A percentile compares a stretch with the other conserved stretches of the same genome.
phyloP scores from a whole-genome alignment of 2,329 filamentous ascomycete genomes.

The Aspergillus piperis region DNA sequence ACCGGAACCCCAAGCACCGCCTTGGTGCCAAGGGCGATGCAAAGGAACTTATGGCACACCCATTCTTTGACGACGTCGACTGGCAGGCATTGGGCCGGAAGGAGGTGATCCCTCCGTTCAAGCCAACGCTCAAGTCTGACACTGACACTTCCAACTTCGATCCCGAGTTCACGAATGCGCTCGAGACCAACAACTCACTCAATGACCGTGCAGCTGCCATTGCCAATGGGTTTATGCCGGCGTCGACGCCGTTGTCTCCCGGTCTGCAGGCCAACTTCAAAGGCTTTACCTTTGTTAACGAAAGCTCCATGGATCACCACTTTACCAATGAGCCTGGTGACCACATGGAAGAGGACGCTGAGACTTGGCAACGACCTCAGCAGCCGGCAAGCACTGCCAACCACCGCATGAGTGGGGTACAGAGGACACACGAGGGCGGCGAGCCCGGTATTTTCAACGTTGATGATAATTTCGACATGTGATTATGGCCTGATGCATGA shows the following conservation, averaged over 20 bases:
- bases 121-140: conserved; percentile 93
- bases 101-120: conserved; percentile 93
- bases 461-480: conserved; percentile 50
- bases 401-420: conserved; percentile 48
- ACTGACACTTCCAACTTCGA: conserved; percentile 98
- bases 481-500: conserved; percentile 42
- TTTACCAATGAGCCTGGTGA: conserved; percentile 39
- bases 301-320: conserved; percentile 79
- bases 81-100: conserved; percentile 89
- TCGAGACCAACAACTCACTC: conserved; percentile 81
- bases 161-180: conserved; percentile 93
- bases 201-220: conserved; percentile 88
- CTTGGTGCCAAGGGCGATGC: conserved; percentile 89
- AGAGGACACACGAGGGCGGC: conserved; percentile 40
- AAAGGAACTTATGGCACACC: conserved; percentile 87
- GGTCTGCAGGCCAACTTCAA: conserved; percentile 98
- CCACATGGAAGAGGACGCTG: conserved; percentile 46
- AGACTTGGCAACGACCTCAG: conserved; percentile 37
- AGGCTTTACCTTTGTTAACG: conserved; percentile 98
- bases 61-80: conserved; percentile 93
- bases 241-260: conserved; percentile 88
- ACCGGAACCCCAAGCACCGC: conserved; percentile 94
- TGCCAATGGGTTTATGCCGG: conserved; percentile 76
- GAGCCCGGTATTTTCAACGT: conserved; percentile 47
- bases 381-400: conserved; percentile 34